phyloP scores from a whole-genome alignment of 352 stramenopile genomes.

The Globisporangium yorkense region DNA sequence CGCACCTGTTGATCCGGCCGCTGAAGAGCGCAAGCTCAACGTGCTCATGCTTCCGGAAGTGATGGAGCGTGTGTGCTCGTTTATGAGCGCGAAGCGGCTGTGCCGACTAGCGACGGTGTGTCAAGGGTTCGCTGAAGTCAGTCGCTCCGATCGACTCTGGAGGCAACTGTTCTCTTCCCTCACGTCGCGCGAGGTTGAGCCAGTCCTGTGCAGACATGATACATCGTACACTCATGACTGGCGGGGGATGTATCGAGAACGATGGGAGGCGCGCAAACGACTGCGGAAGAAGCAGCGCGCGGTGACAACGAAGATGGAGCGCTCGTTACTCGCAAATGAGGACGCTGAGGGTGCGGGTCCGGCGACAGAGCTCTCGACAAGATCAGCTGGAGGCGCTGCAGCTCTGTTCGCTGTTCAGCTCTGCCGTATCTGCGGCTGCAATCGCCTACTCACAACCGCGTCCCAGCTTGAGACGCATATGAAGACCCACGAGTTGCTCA shows the following conservation, averaged over 20 bases:
- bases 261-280: constrained; percentile 6
- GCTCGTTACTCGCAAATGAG: background rate
- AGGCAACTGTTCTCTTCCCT: constrained; percentile 29
- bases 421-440: constrained; percentile 31
- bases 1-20: constrained; percentile 17
- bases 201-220: constrained; percentile 22
- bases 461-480: constrained; percentile 19
- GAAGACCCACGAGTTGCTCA: constrained; percentile 21
- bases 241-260: constrained; percentile 9
- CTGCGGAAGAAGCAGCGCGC: constrained; percentile 7
- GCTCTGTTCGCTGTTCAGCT: constrained; percentile 22
- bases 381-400: background rate
- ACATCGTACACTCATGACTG: constrained; percentile 24
- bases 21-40: constrained; percentile 39
- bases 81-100: constrained; percentile 67
- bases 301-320: background rate
- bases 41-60: constrained; percentile 53
- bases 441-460: constrained; percentile 23
- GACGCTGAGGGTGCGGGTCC: background rate
- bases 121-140: constrained; percentile 32
- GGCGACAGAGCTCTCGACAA: background rate
- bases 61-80: constrained; percentile 64
- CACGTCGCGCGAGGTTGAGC: constrained; percentile 5
- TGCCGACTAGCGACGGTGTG: constrained; percentile 54
- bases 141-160: constrained; percentile 30